A percentile compares a stretch with the other conserved stretches of the same genome.
phyloP scores from a whole-genome alignment of 192 early-diverging fungal genomes.

The Coemansia sp. region DNA sequence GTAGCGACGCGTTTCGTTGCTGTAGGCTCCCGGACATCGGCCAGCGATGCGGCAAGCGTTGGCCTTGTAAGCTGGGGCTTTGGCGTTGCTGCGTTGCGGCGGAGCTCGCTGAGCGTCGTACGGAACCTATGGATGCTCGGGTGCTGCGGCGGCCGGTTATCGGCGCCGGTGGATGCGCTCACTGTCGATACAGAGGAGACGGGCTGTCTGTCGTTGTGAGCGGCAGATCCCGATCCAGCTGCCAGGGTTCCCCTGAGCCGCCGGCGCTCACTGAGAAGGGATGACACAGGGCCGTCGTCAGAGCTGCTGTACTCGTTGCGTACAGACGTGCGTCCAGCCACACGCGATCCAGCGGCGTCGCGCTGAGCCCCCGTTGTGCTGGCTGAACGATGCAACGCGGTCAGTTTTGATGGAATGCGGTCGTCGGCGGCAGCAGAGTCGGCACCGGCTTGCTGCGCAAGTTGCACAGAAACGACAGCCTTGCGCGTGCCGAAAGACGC shows the following conservation, averaged over 20 bases:
- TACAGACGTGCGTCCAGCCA: background rate
- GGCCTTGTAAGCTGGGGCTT: background rate
- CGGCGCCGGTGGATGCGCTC: background rate
- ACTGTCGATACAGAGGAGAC: background rate
- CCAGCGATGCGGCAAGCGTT: background rate
- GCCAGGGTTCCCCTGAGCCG: background rate
- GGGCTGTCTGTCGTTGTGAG: background rate
- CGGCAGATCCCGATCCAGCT: background rate
- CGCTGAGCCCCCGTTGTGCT: background rate
- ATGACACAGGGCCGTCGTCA: slow-evolving; percentile 8
- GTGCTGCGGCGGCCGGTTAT: slow-evolving; percentile 35
- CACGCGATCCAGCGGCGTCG: slow-evolving; percentile 3
- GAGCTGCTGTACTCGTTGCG: slow-evolving; percentile 8
- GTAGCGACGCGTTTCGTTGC: background rate
- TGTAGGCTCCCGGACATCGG: background rate
- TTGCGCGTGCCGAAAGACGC: slow-evolving; percentile 8
- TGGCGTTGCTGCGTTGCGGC: slow-evolving; percentile 2
- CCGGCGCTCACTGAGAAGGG: background rate
- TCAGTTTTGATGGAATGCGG: background rate
- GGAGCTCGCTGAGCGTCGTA: slow-evolving; percentile 25
- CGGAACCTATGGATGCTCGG: slow-evolving; percentile 38
- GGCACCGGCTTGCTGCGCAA: slow-evolving; percentile 5
- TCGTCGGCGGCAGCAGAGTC: background rate
- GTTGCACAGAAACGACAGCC: slow-evolving; percentile 25
- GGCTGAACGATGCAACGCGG: slow-evolving; percentile 7